Evolutionary conservation across 208 protist genomes (phyloP).

Genomic region (Jaenimonas drosophilae): DNA sequence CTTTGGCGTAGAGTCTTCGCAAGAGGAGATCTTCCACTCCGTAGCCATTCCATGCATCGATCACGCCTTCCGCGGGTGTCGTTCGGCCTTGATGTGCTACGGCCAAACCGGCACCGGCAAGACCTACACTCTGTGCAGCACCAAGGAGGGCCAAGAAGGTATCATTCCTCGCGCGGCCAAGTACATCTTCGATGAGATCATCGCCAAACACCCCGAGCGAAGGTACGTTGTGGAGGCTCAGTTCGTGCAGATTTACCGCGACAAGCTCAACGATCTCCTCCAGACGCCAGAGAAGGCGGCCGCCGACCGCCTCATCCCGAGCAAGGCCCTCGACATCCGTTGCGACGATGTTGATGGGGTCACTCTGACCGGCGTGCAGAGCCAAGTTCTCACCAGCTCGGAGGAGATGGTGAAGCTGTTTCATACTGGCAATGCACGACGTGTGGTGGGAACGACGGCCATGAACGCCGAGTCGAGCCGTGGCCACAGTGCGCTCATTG

Average conservation of each 20-base stretch:
- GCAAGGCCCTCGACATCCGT: constrained; percentile 78
- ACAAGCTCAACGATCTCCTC: constrained; percentile 81
- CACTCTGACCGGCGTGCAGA: constrained; percentile 57
- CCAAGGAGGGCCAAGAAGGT: constrained; percentile 53
- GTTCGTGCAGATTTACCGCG: constrained; percentile 89
- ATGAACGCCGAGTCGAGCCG: constrained; percentile 89
- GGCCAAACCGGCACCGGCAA: constrained; percentile 90
- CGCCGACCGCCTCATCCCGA: no score
- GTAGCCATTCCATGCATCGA: constrained; percentile 72
- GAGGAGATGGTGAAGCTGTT: constrained; percentile 85
- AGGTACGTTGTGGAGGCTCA: constrained; percentile 47
- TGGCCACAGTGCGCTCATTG: constrained; percentile 76
- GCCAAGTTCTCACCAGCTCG: constrained; percentile 31
- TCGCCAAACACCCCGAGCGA: constrained; percentile 3
- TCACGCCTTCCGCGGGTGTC: constrained; percentile 84
- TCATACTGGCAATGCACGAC: constrained; percentile 59
- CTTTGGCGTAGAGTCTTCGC: constrained; percentile 53
- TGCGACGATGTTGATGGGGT: constrained; percentile 61
- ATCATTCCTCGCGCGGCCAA: constrained; percentile 78
- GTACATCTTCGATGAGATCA: constrained; percentile 65
- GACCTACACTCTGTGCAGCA: constrained; percentile 89
- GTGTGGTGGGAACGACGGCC: constrained; percentile 76
- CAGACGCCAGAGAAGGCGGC: no score
- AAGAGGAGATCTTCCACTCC: constrained; percentile 69
- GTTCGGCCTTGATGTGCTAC: constrained; percentile 87